phyloP scores from a whole-genome alignment of 768 basidiomycete species.

The Hericium alpestre region DNA sequence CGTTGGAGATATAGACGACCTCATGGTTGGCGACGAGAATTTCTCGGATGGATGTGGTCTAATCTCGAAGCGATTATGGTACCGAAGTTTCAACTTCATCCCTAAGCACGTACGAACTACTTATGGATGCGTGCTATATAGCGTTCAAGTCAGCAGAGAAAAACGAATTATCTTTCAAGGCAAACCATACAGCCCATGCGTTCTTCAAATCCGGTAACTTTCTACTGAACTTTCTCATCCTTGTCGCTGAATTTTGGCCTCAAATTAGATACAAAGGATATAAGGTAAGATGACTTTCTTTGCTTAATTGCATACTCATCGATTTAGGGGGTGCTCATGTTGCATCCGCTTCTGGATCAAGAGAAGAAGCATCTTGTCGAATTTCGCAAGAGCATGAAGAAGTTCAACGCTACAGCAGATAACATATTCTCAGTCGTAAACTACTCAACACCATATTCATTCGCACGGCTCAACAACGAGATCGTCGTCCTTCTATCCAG shows the following conservation, averaged over 20 bases:
- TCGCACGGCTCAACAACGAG: slow-evolving; percentile 60
- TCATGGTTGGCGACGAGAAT: slow-evolving; percentile 42
- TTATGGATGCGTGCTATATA: slow-evolving; percentile 18
- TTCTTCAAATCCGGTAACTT: slow-evolving; percentile 51
- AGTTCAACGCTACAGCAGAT: slow-evolving; percentile 46
- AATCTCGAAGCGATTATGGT: slow-evolving; percentile 32
- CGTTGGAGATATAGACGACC: slow-evolving; percentile 47
- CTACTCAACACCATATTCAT: slow-evolving; percentile 51
- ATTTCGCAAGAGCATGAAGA: slow-evolving; percentile 63
- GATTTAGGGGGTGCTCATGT: slow-evolving; percentile 47
- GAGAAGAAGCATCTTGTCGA: slow-evolving; percentile 37
- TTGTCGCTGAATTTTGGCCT: too few relatives aligned
- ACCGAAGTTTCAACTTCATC: not conserved
- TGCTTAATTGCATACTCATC: not conserved
- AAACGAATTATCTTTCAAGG: slow-evolving; percentile 49
- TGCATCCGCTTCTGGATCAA: slow-evolving; percentile 48
- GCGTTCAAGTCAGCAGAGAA: slow-evolving; percentile 38
- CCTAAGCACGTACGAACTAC: not conserved
- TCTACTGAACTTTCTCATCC: too few relatives aligned
- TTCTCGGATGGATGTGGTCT: slow-evolving; percentile 67
- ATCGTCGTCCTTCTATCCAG: slow-evolving; percentile 57
- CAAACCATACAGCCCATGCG: slow-evolving; percentile 45
- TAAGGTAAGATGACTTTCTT: slow-evolving; percentile 23
- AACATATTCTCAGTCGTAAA: slow-evolving; percentile 60
- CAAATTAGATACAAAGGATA: slow-evolving; percentile 50